Evolutionary conservation across 2,329 filamentous ascomycete species (phyloP).

Genomic region (Monilinia fructigena): DNA sequence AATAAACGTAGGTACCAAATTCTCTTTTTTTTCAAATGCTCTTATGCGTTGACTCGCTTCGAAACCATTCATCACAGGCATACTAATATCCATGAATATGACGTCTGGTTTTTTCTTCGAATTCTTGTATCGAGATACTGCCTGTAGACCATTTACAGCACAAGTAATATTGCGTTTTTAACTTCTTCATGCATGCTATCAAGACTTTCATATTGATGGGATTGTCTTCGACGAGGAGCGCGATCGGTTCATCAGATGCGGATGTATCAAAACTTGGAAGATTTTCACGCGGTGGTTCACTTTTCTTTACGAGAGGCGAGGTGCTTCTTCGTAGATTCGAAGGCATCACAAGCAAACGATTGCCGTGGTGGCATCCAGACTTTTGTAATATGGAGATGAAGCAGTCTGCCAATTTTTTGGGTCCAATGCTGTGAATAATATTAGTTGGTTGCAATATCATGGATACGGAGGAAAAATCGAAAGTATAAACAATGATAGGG

Average conservation of each 20-base stretch:
- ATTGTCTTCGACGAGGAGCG: constrained; percentile 42
- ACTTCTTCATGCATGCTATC: constrained; percentile 26
- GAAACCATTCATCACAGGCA: constrained; percentile 53
- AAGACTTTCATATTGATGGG: constrained; percentile 41
- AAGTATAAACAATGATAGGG: too few species aligned
- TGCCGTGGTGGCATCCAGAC: background rate
- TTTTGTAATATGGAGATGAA: constrained; percentile 15
- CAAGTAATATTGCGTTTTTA: constrained; percentile 36
- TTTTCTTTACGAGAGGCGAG: background rate
- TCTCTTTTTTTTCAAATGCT: constrained; percentile 15
- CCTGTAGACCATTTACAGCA: constrained; percentile 25
- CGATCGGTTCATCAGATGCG: background rate
- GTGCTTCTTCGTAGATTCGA: background rate
- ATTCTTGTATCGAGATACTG: constrained; percentile 20
- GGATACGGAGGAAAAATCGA: background rate
- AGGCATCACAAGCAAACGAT: background rate
- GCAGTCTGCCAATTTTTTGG: constrained; percentile 15
- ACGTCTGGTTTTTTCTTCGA: constrained; percentile 35
- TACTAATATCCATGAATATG: constrained; percentile 53
- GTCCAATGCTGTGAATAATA: constrained; percentile 2
- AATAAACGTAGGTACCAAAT: constrained; percentile 42
- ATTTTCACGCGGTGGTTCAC: background rate
- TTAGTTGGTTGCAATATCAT: background rate
- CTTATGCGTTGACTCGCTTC: constrained; percentile 24
- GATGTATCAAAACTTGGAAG: background rate